These are phyloP conservation scores for Cicer bijugum DNA, from an alignment of 306 rosid species.

Conservation along the genomic window DNA sequence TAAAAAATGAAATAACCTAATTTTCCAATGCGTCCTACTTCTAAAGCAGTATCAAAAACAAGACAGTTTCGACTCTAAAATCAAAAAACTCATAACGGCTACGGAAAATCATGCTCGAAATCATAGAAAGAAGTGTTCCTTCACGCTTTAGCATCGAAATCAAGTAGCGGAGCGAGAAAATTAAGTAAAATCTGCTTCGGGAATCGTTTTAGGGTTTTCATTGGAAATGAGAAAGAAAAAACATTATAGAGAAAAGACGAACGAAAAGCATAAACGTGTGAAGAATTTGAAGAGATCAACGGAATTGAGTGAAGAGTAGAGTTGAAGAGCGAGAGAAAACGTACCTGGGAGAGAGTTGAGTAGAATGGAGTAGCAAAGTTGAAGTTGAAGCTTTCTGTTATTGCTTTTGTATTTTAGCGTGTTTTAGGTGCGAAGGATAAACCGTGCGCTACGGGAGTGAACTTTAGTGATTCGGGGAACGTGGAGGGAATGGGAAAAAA, in stretches of 20 bases:
- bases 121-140: background rate
- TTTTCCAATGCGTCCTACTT: too few relatives aligned
- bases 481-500: conserved; percentile 21
- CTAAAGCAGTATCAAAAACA: background rate
- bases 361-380: background rate
- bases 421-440: conserved; percentile 48
- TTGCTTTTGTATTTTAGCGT: background rate
- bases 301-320: background rate
- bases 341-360: conserved; percentile 40
- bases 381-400: conserved; percentile 5
- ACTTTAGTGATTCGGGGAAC: conserved; percentile 3
- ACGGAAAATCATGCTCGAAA: background rate
- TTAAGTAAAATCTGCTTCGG: background rate
- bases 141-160: background rate
- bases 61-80: background rate
- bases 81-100: background rate
- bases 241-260: background rate
- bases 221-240: background rate
- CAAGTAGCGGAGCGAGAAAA: background rate
- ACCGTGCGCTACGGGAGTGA: conserved; percentile 26
- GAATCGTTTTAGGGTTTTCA: conserved; percentile 46
- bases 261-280: background rate
- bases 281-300: background rate
- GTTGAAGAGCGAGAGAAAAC: conserved; percentile 3
- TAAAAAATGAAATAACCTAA: background rate